Conservation (phyloP, 306 rosid species). For the Elaeagnus macrophylla region DNA sequence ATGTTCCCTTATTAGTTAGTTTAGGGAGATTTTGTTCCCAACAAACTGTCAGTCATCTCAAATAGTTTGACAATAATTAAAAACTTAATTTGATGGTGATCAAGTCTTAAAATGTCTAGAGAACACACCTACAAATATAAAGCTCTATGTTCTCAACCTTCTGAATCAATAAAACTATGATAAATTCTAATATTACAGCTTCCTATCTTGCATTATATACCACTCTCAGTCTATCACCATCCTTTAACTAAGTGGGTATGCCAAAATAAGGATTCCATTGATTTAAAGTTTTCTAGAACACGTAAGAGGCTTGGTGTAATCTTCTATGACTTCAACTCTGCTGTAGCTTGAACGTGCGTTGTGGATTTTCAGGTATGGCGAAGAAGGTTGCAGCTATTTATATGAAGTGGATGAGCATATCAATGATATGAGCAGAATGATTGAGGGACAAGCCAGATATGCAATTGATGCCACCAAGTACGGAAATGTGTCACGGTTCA, state of each 20-base stretch:
- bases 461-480: conserved; percentile 62
- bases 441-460: conserved; percentile 56
- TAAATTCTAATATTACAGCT: too few relatives aligned
- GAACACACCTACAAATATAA: too few relatives aligned
- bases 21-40: too few relatives aligned
- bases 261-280: neutral
- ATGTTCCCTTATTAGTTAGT: too few relatives aligned
- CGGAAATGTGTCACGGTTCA: conserved; percentile 90
- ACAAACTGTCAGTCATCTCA: too few relatives aligned
- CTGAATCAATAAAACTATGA: too few relatives aligned
- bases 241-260: neutral
- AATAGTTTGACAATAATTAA: too few relatives aligned
- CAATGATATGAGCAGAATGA: conserved; percentile 84
- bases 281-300: neutral
- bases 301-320: neutral
- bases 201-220: too few relatives aligned
- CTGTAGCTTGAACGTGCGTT: conserved; percentile 19
- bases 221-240: too few relatives aligned
- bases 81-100: too few relatives aligned
- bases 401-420: conserved; percentile 50
- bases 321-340: neutral
- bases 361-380: conserved; percentile 45
- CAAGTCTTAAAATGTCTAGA: too few relatives aligned
- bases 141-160: too few relatives aligned
- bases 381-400: conserved; percentile 48